Evolutionary conservation across 495 filamentous ascomycete species (phyloP).

Genomic region (Darksidea phi): DNA sequence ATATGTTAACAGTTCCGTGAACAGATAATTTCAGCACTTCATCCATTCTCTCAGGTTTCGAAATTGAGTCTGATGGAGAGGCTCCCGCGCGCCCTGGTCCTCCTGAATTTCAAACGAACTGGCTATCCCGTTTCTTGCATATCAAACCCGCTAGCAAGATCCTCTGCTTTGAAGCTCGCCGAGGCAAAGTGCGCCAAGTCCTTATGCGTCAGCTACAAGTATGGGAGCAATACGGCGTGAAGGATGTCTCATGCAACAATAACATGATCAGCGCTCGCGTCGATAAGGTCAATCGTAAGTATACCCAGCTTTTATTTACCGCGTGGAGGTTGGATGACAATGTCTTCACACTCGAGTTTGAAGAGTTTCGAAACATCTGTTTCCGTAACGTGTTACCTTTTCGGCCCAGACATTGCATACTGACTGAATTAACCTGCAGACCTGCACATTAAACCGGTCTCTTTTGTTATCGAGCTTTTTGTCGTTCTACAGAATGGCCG

Average conservation of each 20-base stretch:
- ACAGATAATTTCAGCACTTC: constrained; percentile 21
- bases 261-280: constrained; percentile 75
- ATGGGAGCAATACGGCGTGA: constrained; percentile 78
- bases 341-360: constrained; percentile 12
- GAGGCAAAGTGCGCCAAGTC: constrained; percentile 69
- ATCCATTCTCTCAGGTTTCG: constrained; percentile 22
- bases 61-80: constrained; percentile 27
- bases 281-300: constrained; percentile 73
- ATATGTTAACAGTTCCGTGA: constrained; percentile 2
- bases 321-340: constrained; percentile 7
- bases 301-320: constrained; percentile 10
- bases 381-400: constrained; percentile 6
- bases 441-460: constrained; percentile 71
- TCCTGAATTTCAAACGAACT: constrained; percentile 66
- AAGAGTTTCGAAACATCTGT: neutral
- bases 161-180: constrained; percentile 70
- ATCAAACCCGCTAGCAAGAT: constrained; percentile 76
- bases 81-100: constrained; percentile 32
- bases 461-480: constrained; percentile 80
- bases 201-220: constrained; percentile 68
- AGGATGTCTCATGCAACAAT: constrained; percentile 64
- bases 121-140: constrained; percentile 82
- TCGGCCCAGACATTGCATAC: neutral
- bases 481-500: constrained; percentile 76
- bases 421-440: constrained; percentile 47